A percentile compares a stretch with the other conserved stretches of the same genome.
Evolutionary conservation across 208 protist genomes (phyloP).

Genomic region (Crithidia thermophila): DNA sequence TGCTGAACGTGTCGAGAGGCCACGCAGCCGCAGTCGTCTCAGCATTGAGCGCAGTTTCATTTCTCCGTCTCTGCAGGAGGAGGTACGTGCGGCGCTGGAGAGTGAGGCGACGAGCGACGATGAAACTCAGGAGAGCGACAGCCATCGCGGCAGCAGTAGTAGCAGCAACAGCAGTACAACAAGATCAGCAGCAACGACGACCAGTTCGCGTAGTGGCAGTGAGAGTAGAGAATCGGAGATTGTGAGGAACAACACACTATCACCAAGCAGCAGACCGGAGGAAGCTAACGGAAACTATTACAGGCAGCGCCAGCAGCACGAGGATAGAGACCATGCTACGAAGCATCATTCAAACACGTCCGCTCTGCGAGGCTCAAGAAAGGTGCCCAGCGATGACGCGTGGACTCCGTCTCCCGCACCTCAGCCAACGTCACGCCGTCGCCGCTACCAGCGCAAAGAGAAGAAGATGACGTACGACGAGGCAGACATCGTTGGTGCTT

Average conservation of each 20-base stretch:
- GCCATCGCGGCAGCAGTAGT: no score
- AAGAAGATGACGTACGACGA: background rate
- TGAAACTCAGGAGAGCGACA: no score
- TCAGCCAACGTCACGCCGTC: slow-evolving; percentile 1
- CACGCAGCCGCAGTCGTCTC: slow-evolving; percentile 6
- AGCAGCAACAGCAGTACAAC: background rate
- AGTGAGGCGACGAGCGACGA: no score
- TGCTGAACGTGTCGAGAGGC: background rate
- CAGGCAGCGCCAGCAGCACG: background rate
- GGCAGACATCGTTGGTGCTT: background rate
- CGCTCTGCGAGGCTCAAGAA: no score
- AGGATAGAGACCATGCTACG: no score
- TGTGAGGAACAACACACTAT: no score
- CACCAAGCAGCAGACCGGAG: no score
- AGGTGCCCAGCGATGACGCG: background rate
- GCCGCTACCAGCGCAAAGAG: slow-evolving; percentile 14
- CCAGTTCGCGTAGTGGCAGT: no score
- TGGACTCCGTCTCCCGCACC: background rate
- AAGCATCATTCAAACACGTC: no score
- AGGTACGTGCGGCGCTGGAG: slow-evolving; percentile 20
- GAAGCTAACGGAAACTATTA: no score
- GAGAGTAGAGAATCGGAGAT: no score
- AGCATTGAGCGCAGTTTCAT: slow-evolving; percentile 23
- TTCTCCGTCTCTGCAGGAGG: slow-evolving; percentile 16
- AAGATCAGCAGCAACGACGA: no score